Base-by-base conservation (phyloP, 1,284 basidiomycete genomes). In the Sanguinoderma infundibulare region DNA sequence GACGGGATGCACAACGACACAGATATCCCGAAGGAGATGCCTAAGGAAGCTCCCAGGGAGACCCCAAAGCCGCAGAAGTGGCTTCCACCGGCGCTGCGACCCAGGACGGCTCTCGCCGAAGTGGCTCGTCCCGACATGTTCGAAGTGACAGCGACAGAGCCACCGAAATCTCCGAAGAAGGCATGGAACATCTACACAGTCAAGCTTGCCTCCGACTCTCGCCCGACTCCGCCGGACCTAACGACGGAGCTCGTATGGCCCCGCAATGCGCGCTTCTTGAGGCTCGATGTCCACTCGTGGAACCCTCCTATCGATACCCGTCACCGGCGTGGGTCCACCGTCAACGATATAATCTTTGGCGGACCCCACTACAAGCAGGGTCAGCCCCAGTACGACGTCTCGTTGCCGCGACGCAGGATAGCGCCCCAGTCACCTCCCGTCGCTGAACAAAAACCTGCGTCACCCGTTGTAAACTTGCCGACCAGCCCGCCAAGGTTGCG, bases 251-350 rank as follows among this genome's bases (percentile, higher is more conserved):
- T 81, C 15, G 68, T 77, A 34, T 63, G 77, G 36, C 79, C 81
- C 69, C 82, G 78, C 55, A 77, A 68, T 26, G 57, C 71, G 10
- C 70, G 71, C 32, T 77, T 75, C n/a, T 72, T 85, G 8, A 83
- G 85, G 42, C 84, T 87, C 72, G 91, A 94, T 65, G 81, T 87
- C 15, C 78, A 92, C 60, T 89, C 91, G 4, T 94, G 90, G 78
- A 83, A 87, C 30, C 92, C 94, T 30, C 89, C 91, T 7, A 80
- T 93, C 8, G 84, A 86, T 60, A 85, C 84, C 40, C 87, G 91
- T 79, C 84, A 73, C 51, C 81, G 78, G 28, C 78, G 80, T 40
- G 86, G 88, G 50, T 79, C 92, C 38, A 87, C 87, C 4, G 68
- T 92, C 32, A 89, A 93, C 66, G 89, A 92, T 20, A 74, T 89